Conservation (phyloP, 148 eudicot species). For the Fagopyrum homotropicum region DNA sequence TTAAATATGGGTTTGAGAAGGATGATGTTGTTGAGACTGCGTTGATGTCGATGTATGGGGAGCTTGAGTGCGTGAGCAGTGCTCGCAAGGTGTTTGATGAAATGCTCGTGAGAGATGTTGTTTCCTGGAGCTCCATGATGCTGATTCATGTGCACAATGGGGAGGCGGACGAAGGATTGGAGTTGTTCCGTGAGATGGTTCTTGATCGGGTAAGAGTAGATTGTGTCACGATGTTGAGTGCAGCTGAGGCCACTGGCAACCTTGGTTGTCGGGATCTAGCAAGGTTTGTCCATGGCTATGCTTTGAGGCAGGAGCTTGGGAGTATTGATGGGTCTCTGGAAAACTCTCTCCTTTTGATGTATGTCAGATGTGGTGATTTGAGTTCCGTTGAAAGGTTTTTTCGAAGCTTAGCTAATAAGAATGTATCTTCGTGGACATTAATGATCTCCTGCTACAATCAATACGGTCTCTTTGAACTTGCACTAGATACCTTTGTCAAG, state of each 20-base stretch:
- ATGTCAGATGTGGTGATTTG: conserved; percentile 48
- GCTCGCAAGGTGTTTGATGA: conserved; percentile 40
- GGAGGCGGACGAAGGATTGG: conserved; percentile 24
- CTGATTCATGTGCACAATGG: conserved; percentile 32
- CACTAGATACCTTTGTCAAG: conserved; percentile 34
- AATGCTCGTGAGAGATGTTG: conserved; percentile 33
- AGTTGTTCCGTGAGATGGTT: conserved; percentile 37
- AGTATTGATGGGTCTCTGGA: conserved; percentile 37
- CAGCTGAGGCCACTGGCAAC: conserved; percentile 43
- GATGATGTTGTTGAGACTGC: conserved; percentile 45
- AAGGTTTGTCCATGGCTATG: conserved; percentile 42
- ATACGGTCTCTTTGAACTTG: conserved; percentile 32
- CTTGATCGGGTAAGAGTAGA: conserved; percentile 31
- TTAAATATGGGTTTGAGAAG: conserved; percentile 36
- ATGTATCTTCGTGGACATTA: conserved; percentile 55
- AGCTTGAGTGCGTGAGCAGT: conserved; percentile 46
- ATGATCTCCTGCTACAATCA: conserved; percentile 58
- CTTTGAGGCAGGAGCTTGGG: conserved; percentile 17
- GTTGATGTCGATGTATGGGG: conserved; percentile 57
- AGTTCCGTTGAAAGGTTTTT: conserved; percentile 32
- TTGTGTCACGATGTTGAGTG: conserved; percentile 45
- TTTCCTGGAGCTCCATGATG: conserved; percentile 54
- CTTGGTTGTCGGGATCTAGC: conserved; percentile 36
- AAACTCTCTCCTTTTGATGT: conserved; percentile 53
- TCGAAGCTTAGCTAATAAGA: conserved; percentile 20